Evolutionary conservation across 129 eudicot species (phyloP).

Genomic region (Flaveria brownii): DNA sequence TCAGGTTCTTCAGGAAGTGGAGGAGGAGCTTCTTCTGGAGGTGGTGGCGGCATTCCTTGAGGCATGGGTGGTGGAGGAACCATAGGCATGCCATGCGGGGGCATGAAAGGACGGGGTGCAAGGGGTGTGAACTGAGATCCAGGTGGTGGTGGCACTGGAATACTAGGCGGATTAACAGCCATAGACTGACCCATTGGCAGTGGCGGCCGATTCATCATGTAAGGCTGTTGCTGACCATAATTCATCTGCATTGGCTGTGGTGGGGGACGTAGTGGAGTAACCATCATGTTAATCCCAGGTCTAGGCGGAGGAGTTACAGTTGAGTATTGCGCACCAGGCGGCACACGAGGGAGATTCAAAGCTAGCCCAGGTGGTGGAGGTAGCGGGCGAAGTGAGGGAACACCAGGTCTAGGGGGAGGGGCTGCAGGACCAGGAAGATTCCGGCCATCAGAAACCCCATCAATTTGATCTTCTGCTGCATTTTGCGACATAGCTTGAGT

Average conservation of each 20-base stretch:
- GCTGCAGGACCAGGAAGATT: conserved; percentile 79
- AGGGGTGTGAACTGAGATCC: conserved; percentile 80
- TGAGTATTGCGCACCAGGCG: conserved; percentile 57
- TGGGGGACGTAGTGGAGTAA: conserved; percentile 61
- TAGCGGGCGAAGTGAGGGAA: conserved; percentile 67
- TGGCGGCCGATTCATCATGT: conserved; percentile 79
- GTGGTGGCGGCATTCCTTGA: conserved; percentile 74
- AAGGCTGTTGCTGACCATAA: conserved; percentile 69
- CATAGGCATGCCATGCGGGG: conserved; percentile 69
- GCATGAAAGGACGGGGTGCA: conserved; percentile 61
- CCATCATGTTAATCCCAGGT: conserved; percentile 52
- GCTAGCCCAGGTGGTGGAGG: conserved; percentile 82
- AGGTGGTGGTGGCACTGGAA: conserved; percentile 80
- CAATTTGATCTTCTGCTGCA: conserved; percentile 65
- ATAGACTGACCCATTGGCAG: conserved; percentile 52
- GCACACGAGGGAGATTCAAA: conserved; percentile 73
- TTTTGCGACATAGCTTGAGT: conserved; percentile 87
- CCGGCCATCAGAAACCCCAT: conserved; percentile 45
- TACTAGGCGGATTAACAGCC: conserved; percentile 43
- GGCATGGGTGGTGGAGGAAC: conserved; percentile 82
- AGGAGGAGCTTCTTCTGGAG: conserved; percentile 91
- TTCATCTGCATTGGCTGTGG: conserved; percentile 66
- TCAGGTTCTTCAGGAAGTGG: conserved; percentile 96
- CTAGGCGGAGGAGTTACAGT: conserved; percentile 52
- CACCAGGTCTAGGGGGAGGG: conserved; percentile 73